Base-by-base conservation (phyloP, 1,284 basidiomycete species). In the Irpex sp. region DNA sequence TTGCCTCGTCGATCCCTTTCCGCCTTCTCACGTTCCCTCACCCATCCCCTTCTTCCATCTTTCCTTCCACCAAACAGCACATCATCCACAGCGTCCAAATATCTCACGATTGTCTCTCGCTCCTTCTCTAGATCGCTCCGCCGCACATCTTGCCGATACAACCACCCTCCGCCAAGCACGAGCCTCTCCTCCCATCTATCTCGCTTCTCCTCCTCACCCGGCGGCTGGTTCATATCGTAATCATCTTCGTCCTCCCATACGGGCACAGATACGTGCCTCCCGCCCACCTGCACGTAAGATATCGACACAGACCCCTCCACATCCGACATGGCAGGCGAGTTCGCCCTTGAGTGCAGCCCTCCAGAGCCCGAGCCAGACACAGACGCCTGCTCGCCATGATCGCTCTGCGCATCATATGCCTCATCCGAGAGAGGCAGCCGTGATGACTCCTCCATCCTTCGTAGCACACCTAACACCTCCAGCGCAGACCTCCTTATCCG, bases 231-330 rank as follows among this genome's bases (percentile, higher is more conserved):
- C 56, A 71, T 34, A 63, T 72, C 72, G 61, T 64, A 74, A n/a
- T 81, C 81, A n/a, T 85, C 81, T 59, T 88, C 86, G 63, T 91
- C 87, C 66, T 90, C 89, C 91, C 91, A 93, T 1, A 93, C 89
- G 0, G 88, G 87, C 6, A 93, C 80, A n/a, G 80, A 81, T 67
- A 86, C 83, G 44, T 79, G 75, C 19, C 83, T 79, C 2, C 89
- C 90, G 59, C 85, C 82, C 15, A 92, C 86, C 63, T 83, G 86
- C 15, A 91, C 80, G 60, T 89, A 82, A 5, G 89, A 89, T 70
- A 87, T 87, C 4, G 84, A 82, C 64, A 86, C 79, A 3, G 86
- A 83, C 38, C 79, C 77, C 64, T 88, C 87, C 9, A 74, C 69
- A 37, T 76, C 76, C 11, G 70, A 31, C 49, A 68, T 71, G 49